Evolutionary conservation across 1,284 basidiomycete species (phyloP).

Genomic region (Leucoagaricus sp.): DNA sequence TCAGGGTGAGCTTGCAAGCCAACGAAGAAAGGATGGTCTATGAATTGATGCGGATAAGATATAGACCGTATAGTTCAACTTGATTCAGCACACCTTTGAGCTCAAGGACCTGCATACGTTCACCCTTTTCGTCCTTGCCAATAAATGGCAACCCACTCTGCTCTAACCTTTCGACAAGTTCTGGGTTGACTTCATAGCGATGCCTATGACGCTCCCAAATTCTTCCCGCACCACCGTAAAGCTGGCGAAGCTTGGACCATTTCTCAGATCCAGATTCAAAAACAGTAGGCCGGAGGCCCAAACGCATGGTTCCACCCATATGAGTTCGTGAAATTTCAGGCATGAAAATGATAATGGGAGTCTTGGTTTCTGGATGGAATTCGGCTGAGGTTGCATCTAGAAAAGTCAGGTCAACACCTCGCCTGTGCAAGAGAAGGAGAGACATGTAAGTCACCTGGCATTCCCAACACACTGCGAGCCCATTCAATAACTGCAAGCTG

Average conservation of each 20-base stretch:
- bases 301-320: constrained; percentile 98
- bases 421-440: not conserved
- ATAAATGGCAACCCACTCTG: constrained; percentile 81
- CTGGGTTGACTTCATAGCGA: constrained; percentile 96
- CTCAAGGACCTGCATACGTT: constrained; percentile 98
- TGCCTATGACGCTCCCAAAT: constrained; percentile 99
- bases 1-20: constrained; percentile 98
- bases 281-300: constrained; percentile 92
- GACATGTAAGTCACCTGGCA: constrained; percentile 52
- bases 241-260: constrained; percentile 71
- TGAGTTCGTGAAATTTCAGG: constrained; percentile 98
- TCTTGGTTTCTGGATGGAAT: constrained; percentile 59
- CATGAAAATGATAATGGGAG: constrained; percentile 96
- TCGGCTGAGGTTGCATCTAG: constrained; percentile 89
- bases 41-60: not conserved
- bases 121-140: constrained; percentile 94
- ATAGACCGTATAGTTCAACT: not conserved
- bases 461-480: constrained; percentile 83
- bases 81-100: constrained; percentile 58
- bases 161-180: constrained; percentile 77
- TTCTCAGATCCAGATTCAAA: constrained; percentile 68
- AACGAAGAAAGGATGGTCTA: constrained; percentile 95
- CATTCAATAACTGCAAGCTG: constrained; percentile 97
- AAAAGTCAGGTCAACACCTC: not conserved
- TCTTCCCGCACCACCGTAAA: constrained; percentile 85